Base-by-base conservation (phyloP, 805 yeast genomes). In the Candida adriatica region DNA sequence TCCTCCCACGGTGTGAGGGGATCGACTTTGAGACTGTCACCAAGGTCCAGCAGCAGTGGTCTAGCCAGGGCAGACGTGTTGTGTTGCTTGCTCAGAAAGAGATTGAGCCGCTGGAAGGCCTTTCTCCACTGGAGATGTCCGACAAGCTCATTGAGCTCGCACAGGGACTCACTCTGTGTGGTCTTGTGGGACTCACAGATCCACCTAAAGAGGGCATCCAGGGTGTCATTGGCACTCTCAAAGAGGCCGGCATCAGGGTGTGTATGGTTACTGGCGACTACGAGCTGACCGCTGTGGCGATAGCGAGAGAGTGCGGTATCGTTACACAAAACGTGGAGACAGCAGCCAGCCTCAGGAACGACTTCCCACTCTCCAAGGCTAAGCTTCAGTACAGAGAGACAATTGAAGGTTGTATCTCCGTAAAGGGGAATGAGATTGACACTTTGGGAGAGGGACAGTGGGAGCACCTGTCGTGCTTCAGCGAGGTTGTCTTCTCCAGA, bases 261-360 rank as follows among this genome's bases (percentile, higher is more conserved):
- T 55, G 57, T 6, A 64, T 66, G 69, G 61, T 64, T 15, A 66
- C 70, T n/a, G 77, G 78, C 36, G 79, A 72, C 47, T 69, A 62
- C 39, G 70, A 66, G 42, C 49, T 65, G 10, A 71, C 76, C 18
- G 77, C 71, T 1, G 55, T 64, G 21, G 61, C 73, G 3, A 70
- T 71, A 40, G 73, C 73, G 4, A 58, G 59, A 22, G 62, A 63
- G 34, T 53, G 62, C 47, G 66, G 66, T 11, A 62, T 63, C 18
- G 38, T 61, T 4, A 22, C 34, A 16, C 32, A 29, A 10, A 27
- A 24, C 4, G 46, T 46, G 15, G 39, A 49, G 35, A 38, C 30
- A 7, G 36, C 41, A 20, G 38, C 38, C 2, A 46, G 45, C 21
- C 39, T 58, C 27, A 41, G 46, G 8, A 25, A 27, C 6, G n/a